Percentiles rank a stretch among this genome's conserved stretches.
These are phyloP conservation scores for Paecilomyces variotii DNA, from an alignment of 2,329 filamentous ascomycete genomes.

Conservation along the genomic window DNA sequence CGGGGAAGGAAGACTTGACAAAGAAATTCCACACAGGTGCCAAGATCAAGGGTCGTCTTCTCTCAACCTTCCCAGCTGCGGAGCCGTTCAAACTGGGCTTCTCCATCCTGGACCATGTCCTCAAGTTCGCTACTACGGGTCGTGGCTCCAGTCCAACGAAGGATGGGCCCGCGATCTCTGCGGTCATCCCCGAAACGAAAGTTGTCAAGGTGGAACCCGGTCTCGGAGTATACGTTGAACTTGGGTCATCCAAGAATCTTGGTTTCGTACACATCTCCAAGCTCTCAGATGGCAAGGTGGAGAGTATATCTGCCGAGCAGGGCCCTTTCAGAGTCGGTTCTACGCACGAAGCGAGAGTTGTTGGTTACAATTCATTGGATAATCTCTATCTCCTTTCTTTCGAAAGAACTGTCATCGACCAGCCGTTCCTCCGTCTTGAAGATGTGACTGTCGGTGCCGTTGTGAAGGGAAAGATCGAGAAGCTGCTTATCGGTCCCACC, in stretches of 20 bases:
- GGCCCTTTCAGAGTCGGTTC: constrained; percentile 74
- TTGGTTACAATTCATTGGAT: constrained; percentile 82
- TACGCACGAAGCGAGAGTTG: constrained; percentile 69
- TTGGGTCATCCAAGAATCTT: constrained; percentile 57
- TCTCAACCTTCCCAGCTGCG: constrained; percentile 75
- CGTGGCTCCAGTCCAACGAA: constrained; percentile 35
- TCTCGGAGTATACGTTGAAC: constrained; percentile 71
- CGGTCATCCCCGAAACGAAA: constrained; percentile 67
- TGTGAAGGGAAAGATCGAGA: constrained; percentile 76
- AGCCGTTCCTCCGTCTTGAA: constrained; percentile 83
- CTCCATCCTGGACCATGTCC: constrained; percentile 77
- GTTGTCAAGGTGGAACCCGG: constrained; percentile 72
- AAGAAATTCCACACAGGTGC: constrained; percentile 74
- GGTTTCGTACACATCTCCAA: constrained; percentile 94
- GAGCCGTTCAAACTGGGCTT: constrained; percentile 79
- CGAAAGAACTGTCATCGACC: constrained; percentile 72
- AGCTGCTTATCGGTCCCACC: constrained; percentile 67
- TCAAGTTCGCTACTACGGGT: constrained; percentile 46
- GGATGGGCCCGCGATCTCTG: constrained; percentile 48
- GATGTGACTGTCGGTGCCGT: constrained; percentile 76
- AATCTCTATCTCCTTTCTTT: constrained; percentile 79
- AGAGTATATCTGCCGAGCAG: constrained; percentile 65
- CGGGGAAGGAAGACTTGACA: constrained; percentile 60
- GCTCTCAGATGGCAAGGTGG: constrained; percentile 82
- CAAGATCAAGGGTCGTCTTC: constrained; percentile 76